Evolutionary conservation across 495 filamentous ascomycete species (phyloP), one percentile per base, ranked within the genome.

Genomic region (Xylaria curta): DNA sequence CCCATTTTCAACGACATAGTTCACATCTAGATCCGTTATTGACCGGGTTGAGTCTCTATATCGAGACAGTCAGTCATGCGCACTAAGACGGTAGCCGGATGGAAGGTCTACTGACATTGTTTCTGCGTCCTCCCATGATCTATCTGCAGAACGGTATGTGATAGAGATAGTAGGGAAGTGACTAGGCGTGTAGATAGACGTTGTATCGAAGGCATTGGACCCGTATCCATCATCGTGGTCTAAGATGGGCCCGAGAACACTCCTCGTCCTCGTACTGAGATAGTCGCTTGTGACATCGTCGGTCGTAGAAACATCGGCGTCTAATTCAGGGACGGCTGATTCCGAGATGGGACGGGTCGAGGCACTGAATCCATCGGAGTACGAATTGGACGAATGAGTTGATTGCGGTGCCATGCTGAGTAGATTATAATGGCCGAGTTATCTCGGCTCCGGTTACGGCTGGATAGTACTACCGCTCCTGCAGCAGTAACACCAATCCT

Each of bases 1-100:
- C 51, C 85, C 89, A 80, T 94, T 87, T 73, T 93, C 91, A 24
- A 84, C 73, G 42, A 87, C 77, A 72, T 86, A 87, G 70, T 87
- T 82, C 61, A 92, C 78, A 69, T 87, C 85, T 9, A 85, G 78
- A 64, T 86, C 85, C 66, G 86, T 87, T 61, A 91, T 79, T 6
- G 90, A 92, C 63, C 84, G 85, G 26, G 90, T 89, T 15, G 77
- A 79, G 42, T 79, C 73, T 69, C 77, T 79, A 56, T 26, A 49
- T 9, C 7, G 31, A n/a, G 68, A 72, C 69, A 75, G 72, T 58
- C 51, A 53, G 40, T 36, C 62, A 44, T 15, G 21, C 64, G 12
- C 38, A 53, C 7, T 9, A 12, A 8, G 38, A 24, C 19, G 3
- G 8, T 40, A 7, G 13, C 19, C 17, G 8, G 36, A 33, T 42